phyloP scores from a whole-genome alignment of 441 rosid genomes.

The Eugenia klotzschiana region DNA sequence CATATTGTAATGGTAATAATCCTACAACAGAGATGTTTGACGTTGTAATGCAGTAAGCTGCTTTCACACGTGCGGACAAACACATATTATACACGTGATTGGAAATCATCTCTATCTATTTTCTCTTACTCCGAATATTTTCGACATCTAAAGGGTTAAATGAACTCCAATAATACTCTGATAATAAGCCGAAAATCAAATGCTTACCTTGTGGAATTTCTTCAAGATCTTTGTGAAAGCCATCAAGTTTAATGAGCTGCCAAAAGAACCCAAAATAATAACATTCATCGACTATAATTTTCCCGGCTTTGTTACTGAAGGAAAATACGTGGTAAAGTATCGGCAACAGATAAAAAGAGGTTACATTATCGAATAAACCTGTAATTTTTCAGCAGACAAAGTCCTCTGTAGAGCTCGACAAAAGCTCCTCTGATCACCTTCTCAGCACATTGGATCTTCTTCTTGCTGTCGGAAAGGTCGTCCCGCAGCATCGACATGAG shows the following conservation, averaged over 20 bases:
- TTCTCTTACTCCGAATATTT: neutral
- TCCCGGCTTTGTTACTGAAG: neutral
- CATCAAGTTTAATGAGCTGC: slow-evolving; percentile 82
- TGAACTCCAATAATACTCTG: neutral
- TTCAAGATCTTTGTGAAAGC: slow-evolving; percentile 87
- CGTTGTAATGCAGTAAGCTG: neutral
- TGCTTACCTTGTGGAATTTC: slow-evolving; percentile 89
- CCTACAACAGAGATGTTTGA: neutral
- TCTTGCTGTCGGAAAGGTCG: slow-evolving; percentile 41
- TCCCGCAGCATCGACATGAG: slow-evolving; percentile 40
- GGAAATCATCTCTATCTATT: neutral
- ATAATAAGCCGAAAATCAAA: neutral
- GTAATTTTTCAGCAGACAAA: slow-evolving; percentile 64
- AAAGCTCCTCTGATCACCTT: slow-evolving; percentile 79
- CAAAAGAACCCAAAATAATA: neutral
- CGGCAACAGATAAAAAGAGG: neutral
- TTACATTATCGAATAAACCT: slow-evolving; percentile 22
- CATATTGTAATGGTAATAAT: neutral
- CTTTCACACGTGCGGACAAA: neutral
- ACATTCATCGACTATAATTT: no score
- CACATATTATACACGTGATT: neutral
- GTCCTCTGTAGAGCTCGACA: slow-evolving; percentile 83
- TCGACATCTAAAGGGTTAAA: neutral
- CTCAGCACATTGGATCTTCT: slow-evolving; percentile 58
- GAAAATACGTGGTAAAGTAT: neutral